Evolutionary conservation across 2,329 filamentous ascomycete genomes (phyloP).

Genomic region (Microcyclosporella mali): DNA sequence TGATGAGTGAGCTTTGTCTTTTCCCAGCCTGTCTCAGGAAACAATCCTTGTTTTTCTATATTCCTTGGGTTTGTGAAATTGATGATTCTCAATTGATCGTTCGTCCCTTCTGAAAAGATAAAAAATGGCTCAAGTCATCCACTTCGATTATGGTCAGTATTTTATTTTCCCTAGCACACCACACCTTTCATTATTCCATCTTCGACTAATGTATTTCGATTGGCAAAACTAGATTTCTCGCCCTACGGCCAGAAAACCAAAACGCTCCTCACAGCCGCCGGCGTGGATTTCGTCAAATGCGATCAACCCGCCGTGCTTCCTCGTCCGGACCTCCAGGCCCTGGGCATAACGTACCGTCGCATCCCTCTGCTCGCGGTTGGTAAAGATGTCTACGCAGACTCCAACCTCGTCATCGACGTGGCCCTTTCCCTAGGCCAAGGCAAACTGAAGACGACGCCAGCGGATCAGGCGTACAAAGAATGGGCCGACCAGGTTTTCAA

Average conservation of each 20-base stretch:
- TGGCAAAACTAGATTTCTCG: constrained; percentile 18
- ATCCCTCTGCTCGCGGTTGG: constrained; percentile 29
- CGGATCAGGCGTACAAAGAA: constrained; percentile 26
- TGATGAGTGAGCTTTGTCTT: neutral
- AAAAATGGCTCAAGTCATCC: constrained; percentile 22
- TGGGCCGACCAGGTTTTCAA: constrained; percentile 24
- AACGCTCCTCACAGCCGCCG: constrained; percentile 20
- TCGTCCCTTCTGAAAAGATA: too few species aligned
- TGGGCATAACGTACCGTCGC: constrained; percentile 29
- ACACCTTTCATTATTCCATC: too few species aligned
- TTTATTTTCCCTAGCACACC: neutral
- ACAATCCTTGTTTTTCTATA: too few species aligned
- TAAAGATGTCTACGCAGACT: constrained; percentile 29
- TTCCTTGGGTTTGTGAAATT: too few species aligned
- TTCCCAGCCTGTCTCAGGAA: too few species aligned
- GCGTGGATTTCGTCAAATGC: constrained; percentile 20
- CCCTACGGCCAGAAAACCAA: constrained; percentile 28
- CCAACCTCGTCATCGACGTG: constrained; percentile 20
- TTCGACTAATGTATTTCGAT: neutral
- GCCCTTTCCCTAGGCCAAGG: constrained; percentile 12
- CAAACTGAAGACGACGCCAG: constrained; percentile 16
- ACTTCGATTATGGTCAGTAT: constrained; percentile 26
- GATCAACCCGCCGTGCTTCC: constrained; percentile 26
- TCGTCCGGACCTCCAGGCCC: constrained; percentile 25
- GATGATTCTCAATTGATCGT: too few species aligned